A percentile compares a stretch with the other conserved stretches of the same genome.
Evolutionary conservation across 768 basidiomycete species (phyloP).

Genomic region (Rubroboletus pulcherrimus): DNA sequence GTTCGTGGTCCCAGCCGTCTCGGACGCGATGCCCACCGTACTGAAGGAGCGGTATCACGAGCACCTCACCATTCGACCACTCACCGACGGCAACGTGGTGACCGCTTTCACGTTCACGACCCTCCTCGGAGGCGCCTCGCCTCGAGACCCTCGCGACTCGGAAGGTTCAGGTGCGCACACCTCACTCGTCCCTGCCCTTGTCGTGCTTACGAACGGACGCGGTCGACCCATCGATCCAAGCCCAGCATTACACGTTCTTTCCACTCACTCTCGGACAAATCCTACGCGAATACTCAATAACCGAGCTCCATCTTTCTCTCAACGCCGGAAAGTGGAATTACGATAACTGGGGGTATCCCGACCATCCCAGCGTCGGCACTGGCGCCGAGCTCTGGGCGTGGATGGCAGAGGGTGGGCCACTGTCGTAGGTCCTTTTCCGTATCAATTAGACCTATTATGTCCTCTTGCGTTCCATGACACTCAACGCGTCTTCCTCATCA

Average conservation of each 20-base stretch:
- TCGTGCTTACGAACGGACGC: neutral
- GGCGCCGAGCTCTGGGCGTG: slow-evolving; percentile 92
- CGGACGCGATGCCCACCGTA: neutral
- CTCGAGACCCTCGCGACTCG: slow-evolving; percentile 52
- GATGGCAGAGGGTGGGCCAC: slow-evolving; percentile 64
- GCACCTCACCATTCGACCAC: slow-evolving; percentile 50
- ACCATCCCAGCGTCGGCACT: slow-evolving; percentile 69
- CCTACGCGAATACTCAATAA: slow-evolving; percentile 77
- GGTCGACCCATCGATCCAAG: slow-evolving; percentile 33
- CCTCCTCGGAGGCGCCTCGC: slow-evolving; percentile 47
- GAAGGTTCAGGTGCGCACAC: slow-evolving; percentile 45
- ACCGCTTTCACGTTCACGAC: slow-evolving; percentile 81
- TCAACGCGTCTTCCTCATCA: slow-evolving; percentile 24
- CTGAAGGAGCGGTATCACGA: slow-evolving; percentile 42
- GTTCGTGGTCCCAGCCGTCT: slow-evolving; percentile 4
- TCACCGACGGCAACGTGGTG: slow-evolving; percentile 79
- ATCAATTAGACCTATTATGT: neutral
- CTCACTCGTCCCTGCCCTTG: neutral
- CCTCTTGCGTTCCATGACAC: neutral
- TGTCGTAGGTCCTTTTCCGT: slow-evolving; percentile 41
- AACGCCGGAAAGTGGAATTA: slow-evolving; percentile 95
- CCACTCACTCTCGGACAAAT: slow-evolving; percentile 87
- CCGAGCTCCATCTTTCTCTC: slow-evolving; percentile 84
- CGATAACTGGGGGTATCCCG: slow-evolving; percentile 76
- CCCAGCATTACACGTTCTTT: slow-evolving; percentile 84